Base-by-base conservation (phyloP, 108 stramenopile species). In the Nitzschia sp. region DNA sequence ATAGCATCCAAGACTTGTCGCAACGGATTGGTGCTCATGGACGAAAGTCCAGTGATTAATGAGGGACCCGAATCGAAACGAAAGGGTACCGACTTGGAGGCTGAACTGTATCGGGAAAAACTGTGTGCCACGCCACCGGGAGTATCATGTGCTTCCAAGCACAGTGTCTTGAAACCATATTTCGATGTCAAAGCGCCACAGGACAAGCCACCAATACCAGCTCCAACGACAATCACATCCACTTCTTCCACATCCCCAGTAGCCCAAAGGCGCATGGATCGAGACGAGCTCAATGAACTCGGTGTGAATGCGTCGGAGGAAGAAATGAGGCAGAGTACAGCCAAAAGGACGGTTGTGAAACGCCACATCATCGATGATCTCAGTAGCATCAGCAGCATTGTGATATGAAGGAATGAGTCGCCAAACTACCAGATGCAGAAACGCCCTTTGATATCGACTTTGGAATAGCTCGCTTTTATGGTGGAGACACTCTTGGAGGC, bases 121-220 rank as follows among this genome's bases (percentile, higher is more conserved):
- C 84, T 83, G 67, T 97, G 94, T 0, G 96, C 93, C n/a, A 75
- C 76, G 2, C 94, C 94, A 0, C 94, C 94, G 0, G 93, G 46
- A 1, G 78, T 84, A 65, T 93, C 93, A 60, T 97, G 96, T 8
- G 90, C 83, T 74, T 97, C 96, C 54, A 92, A 38, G 28, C 93
- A 92, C 0, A 85, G 53, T 3, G 93, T 92, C n/a, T 70, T 35
- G 31, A 91, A 53, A 9, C 93, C 92, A 70, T 97, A 87, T 11
- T 71, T 70, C 0, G 94, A 73, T 18, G 81, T 75, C 38, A 97
- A 49, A 0, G 93, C 85, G 1, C 93, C 90, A 58, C 85, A 84
- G 29, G 82, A 85, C 24, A 97, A 81, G 24, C 96, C 96, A 21
- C 92, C 96, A 8, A 97, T 54, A 0, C 96, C 94, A 35, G 85